Base-by-base conservation (phyloP, 1,284 basidiomycete species). In the Cryptococcus floricola region DNA sequence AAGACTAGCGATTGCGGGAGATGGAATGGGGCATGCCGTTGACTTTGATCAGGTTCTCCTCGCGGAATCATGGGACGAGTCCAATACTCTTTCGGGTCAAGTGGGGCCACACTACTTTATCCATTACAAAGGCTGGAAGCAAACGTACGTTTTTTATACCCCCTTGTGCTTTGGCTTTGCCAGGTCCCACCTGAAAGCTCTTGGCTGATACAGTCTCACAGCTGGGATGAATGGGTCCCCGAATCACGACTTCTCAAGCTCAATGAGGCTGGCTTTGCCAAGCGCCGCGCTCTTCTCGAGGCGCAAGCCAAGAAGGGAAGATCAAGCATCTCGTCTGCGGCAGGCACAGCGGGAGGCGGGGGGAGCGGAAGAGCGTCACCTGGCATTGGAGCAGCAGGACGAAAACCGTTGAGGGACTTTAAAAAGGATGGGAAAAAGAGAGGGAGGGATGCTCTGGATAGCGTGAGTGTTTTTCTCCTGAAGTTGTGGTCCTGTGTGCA, bases 61-160 rank as follows among this genome's bases (percentile, higher is more conserved):
- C 71, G 81, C 84, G 1, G 86, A 90, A 68, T 84, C 81, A 50
- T 88, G 86, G 81, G 85, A 87, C 55, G 87, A 88, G 65, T 79
- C 81, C 4, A 86, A 83, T 53, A 85, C 87, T 7, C 81, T 84
- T 43, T 81, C 83, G 5, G 87, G 88, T 3, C 76, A 80, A 5
- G 77, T 83, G 1, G 92, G 92, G 1, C 84, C 85, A 5, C 90
- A 96, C 68, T 98, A 91, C 76, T 87, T 89, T 62, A 94, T 99
- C 25, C 96, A 99, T 77, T 99, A 99, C 81, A 94, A 96, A 74
- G 96, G 96, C 5, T 99, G 96, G 96, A 98, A 98, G 76, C 89
- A 93, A 77, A 94, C 90, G 87, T 94, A 73, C 76, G 91, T 10
- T 8, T 10, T 6, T 7, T 6, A 34, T 8, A 10, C 31, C 31